A percentile compares a stretch with the other conserved stretches of the same genome.
phyloP scores from a whole-genome alignment of 2,329 filamentous ascomycete genomes.

The Calonectria fujianensis region DNA sequence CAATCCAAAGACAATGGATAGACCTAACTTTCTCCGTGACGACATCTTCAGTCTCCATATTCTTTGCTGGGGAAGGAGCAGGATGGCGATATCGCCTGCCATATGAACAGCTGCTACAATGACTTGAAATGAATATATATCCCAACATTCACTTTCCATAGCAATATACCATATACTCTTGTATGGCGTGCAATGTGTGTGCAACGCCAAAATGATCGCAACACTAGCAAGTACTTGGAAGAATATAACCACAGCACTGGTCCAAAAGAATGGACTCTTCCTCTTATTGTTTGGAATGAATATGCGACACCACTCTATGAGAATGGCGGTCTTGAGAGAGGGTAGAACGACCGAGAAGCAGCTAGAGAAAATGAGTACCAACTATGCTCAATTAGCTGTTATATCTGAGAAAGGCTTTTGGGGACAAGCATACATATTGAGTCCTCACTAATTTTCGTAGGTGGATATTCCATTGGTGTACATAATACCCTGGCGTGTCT shows the following conservation, averaged over 20 bases:
- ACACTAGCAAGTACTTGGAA: conserved; percentile 5
- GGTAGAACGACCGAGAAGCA: conserved; percentile 13
- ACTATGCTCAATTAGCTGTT: not conserved
- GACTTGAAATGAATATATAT: conserved; percentile 19
- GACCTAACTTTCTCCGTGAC: not conserved
- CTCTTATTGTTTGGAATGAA: conserved; percentile 8
- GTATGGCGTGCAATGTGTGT: conserved; percentile 13
- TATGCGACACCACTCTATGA: conserved; percentile 13
- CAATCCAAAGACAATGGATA: conserved; percentile 11
- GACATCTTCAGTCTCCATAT: conserved; percentile 23
- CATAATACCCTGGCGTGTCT: not conserved
- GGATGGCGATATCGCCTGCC: conserved; percentile 1
- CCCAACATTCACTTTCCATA: conserved; percentile 7
- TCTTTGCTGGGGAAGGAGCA: conserved; percentile 2
- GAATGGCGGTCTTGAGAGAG: conserved; percentile 2
- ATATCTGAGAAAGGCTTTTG: not conserved
- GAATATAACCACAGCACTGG: not conserved
- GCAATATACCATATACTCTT: conserved; percentile 14
- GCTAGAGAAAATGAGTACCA: conserved; percentile 9
- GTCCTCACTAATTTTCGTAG: conserved; percentile 3
- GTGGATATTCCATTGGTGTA: conserved; percentile 12
- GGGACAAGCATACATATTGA: not conserved
- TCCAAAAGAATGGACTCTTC: conserved; percentile 18
- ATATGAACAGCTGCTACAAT: not conserved
- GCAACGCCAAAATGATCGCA: conserved; percentile 4